Conservation (phyloP, 2,329 filamentous ascomycete genomes). For the Ceratocystis lukuohia region DNA sequence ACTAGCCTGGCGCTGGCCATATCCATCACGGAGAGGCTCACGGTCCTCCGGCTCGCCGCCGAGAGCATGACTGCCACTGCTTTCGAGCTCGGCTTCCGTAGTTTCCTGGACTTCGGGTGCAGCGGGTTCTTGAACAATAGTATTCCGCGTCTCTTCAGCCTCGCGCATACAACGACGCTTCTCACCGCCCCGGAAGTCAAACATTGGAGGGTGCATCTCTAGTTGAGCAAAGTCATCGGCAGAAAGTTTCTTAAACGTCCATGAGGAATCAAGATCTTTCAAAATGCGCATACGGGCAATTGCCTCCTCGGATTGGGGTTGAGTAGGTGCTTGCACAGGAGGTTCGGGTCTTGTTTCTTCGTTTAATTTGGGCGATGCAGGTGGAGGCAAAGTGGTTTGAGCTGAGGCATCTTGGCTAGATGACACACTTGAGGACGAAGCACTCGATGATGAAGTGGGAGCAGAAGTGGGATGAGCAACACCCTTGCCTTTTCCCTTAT, state of each 20-base stretch:
- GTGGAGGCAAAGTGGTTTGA: neutral
- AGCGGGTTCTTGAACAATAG: conserved; percentile 36
- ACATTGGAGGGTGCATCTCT: conserved; percentile 50
- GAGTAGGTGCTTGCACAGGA: conserved; percentile 6
- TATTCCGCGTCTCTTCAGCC: conserved; percentile 36
- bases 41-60: conserved; percentile 86
- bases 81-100: conserved; percentile 64
- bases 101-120: conserved; percentile 31
- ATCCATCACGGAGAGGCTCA: conserved; percentile 40
- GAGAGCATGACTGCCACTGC: conserved; percentile 70
- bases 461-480: conserved; percentile 13
- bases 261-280: conserved; percentile 21
- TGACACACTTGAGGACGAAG: neutral
- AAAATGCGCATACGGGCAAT: neutral
- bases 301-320: neutral
- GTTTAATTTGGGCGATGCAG: conserved; percentile 8
- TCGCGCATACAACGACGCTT: conserved; percentile 68
- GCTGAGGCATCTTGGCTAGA: neutral
- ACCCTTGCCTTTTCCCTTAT: conserved; percentile 13
- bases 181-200: conserved; percentile 68
- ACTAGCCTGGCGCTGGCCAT: conserved; percentile 48
- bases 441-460: neutral
- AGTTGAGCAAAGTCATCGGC: conserved; percentile 20
- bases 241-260: conserved; percentile 17
- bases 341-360: conserved; percentile 9